Conservation (phyloP, 495 filamentous ascomycete species). For the Penicillium ucsense region DNA sequence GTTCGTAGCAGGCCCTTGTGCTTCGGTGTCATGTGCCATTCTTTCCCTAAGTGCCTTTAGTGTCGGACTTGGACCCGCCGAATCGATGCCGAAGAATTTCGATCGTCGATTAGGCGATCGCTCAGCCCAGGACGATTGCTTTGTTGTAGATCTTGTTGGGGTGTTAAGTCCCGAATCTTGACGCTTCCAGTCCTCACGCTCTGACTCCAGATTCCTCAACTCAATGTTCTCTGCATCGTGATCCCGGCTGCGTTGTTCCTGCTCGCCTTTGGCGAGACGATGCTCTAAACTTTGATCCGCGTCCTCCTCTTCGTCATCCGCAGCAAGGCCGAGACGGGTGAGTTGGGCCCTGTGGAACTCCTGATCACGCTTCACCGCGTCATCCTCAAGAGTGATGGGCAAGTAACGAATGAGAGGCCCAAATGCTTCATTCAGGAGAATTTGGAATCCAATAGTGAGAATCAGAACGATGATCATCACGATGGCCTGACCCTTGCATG, state of each 20-base stretch:
- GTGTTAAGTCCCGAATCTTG: conserved; percentile 9
- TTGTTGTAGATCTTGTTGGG: conserved; percentile 12
- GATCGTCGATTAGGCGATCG: conserved; percentile 33
- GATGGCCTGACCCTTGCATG: conserved; percentile 74
- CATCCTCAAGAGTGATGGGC: conserved; percentile 92
- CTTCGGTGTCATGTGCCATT: conserved; percentile 48
- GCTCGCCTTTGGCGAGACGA: conserved; percentile 33
- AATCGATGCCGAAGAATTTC: conserved; percentile 29
- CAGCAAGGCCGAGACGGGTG: conserved; percentile 38
- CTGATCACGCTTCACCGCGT: conserved; percentile 79
- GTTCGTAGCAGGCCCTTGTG: conserved; percentile 44
- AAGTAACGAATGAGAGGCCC: conserved; percentile 79
- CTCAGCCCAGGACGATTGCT: conserved; percentile 33
- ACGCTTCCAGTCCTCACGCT: conserved; percentile 10
- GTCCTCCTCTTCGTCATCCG: conserved; percentile 28
- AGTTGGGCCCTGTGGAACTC: conserved; percentile 75
- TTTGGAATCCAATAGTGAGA: conserved; percentile 72
- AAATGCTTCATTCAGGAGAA: conserved; percentile 76
- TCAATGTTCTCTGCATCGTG: conserved; percentile 49
- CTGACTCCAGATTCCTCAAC: conserved; percentile 41
- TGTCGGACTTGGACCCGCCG: conserved; percentile 20
- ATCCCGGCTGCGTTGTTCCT: conserved; percentile 24
- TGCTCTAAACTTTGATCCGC: conserved; percentile 34
- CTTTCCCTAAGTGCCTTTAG: conserved; percentile 28
- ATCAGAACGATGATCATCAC: conserved; percentile 72